Evolutionary conservation across 2,329 filamentous ascomycete species (phyloP).

Genomic region (Botrytis fragariae): DNA sequence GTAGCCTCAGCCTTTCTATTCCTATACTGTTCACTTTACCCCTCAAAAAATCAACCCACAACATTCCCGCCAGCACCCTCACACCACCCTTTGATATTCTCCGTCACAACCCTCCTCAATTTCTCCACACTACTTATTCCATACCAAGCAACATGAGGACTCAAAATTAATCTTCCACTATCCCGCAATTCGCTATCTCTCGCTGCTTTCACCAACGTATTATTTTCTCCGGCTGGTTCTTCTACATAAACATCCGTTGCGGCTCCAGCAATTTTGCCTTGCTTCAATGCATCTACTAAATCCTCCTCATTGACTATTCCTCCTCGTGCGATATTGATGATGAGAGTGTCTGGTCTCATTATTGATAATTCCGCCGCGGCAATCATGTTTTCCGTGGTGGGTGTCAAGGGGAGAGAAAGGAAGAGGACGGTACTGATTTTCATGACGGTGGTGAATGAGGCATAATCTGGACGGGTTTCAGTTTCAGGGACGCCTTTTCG

Average conservation of each 20-base stretch:
- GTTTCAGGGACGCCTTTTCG: conserved; percentile 23
- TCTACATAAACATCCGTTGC: conserved; percentile 38
- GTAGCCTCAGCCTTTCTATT: background rate
- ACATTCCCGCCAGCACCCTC: conserved; percentile 34
- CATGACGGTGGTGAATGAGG: conserved; percentile 26
- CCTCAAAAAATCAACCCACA: conserved; percentile 15
- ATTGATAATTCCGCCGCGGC: conserved; percentile 28
- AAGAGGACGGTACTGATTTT: conserved; percentile 28
- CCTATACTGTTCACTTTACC: background rate
- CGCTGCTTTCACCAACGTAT: conserved; percentile 27
- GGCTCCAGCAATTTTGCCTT: conserved; percentile 33
- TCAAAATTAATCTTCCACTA: conserved; percentile 50
- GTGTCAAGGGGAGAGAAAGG: conserved; percentile 29
- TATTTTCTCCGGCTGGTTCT: conserved; percentile 44
- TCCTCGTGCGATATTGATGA: conserved; percentile 39
- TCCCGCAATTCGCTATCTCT: conserved; percentile 25
- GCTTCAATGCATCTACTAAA: conserved; percentile 34
- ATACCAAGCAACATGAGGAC: conserved; percentile 54
- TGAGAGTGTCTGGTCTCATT: conserved; percentile 29
- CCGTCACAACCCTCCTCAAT: conserved; percentile 44
- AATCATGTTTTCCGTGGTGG: conserved; percentile 33
- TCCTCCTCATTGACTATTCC: conserved; percentile 37
- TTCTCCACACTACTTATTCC: conserved; percentile 48
- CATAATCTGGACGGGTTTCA: conserved; percentile 23
- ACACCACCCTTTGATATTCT: conserved; percentile 48